Percentiles rank a stretch among this genome's conserved stretches.
These are phyloP conservation scores for Ampelomyces quisqualis DNA, from an alignment of 2,329 filamentous ascomycete species.

Conservation along the genomic window DNA sequence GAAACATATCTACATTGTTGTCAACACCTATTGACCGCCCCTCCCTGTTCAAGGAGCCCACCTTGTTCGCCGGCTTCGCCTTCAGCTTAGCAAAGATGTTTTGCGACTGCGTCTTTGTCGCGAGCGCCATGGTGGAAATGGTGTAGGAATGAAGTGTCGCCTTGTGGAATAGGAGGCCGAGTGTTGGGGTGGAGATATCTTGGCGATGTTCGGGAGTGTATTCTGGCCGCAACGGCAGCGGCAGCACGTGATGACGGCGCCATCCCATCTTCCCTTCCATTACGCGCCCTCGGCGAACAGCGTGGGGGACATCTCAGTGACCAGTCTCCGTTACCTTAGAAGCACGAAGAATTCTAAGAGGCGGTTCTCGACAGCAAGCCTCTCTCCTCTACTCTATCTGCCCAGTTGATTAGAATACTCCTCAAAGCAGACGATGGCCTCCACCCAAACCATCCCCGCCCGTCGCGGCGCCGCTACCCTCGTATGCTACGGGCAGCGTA, in stretches of 20 bases:
- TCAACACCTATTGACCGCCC: conserved; percentile 27
- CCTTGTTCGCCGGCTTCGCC: conserved; percentile 92
- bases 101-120: conserved; percentile 91
- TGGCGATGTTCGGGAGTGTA: conserved; percentile 28
- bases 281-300: conserved; percentile 7
- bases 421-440: conserved; percentile 10
- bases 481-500: conserved; percentile 42
- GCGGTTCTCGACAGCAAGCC: too few species aligned
- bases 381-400: neutral
- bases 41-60: conserved; percentile 46
- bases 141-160: conserved; percentile 18
- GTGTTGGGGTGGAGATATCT: conserved; percentile 32
- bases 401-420: too few species aligned
- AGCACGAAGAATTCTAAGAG: too few species aligned
- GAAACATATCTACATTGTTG: conserved; percentile 76
- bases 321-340: neutral
- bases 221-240: conserved; percentile 20
- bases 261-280: conserved; percentile 17
- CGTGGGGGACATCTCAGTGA: conserved; percentile 12
- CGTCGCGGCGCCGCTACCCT: conserved; percentile 48
- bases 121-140: conserved; percentile 57
- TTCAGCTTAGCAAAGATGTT: conserved; percentile 98
- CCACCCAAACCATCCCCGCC: conserved; percentile 44
- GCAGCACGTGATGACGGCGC: too few species aligned
- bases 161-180: conserved; percentile 29